These are phyloP conservation scores for Vinca minor DNA, from an alignment of 257 asterid genomes.

Conservation along the genomic window DNA sequence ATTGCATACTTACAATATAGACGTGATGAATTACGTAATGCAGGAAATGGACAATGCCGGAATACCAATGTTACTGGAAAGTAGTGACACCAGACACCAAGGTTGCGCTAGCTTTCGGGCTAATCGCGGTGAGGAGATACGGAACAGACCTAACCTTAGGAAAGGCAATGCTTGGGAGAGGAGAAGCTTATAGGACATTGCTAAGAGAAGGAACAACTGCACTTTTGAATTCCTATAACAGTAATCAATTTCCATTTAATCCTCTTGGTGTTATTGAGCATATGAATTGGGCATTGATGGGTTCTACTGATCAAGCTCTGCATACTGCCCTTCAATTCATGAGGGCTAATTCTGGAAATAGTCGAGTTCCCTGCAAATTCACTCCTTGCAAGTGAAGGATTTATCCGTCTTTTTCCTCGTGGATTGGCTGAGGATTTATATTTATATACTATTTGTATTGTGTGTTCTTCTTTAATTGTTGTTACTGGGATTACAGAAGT, in stretches of 20 bases:
- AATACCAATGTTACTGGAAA: slow-evolving; percentile 74
- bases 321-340: slow-evolving; percentile 59
- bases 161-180: slow-evolving; percentile 58
- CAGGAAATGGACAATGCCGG: slow-evolving; percentile 77
- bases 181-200: slow-evolving; percentile 78
- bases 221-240: slow-evolving; percentile 74
- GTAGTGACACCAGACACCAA: slow-evolving; percentile 62
- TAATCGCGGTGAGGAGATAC: slow-evolving; percentile 50
- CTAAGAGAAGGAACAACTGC: slow-evolving; percentile 86
- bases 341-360: slow-evolving; percentile 70
- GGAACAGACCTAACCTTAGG: slow-evolving; percentile 66
- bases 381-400: slow-evolving; percentile 50
- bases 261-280: slow-evolving; percentile 46
- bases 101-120: slow-evolving; percentile 63
- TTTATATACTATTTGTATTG: too few species aligned
- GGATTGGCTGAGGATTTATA: too few species aligned
- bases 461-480: too few species aligned
- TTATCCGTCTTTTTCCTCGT: background rate
- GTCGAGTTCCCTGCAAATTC: slow-evolving; percentile 47
- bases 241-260: slow-evolving; percentile 54
- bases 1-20: too few species aligned
- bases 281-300: slow-evolving; percentile 64
- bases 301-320: slow-evolving; percentile 51
- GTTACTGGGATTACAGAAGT: too few species aligned
- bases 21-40: slow-evolving; percentile 11